These are phyloP conservation scores for Acanthamoeba triangularis DNA, from an alignment of 208 protist species.

Conservation along the genomic window DNA sequence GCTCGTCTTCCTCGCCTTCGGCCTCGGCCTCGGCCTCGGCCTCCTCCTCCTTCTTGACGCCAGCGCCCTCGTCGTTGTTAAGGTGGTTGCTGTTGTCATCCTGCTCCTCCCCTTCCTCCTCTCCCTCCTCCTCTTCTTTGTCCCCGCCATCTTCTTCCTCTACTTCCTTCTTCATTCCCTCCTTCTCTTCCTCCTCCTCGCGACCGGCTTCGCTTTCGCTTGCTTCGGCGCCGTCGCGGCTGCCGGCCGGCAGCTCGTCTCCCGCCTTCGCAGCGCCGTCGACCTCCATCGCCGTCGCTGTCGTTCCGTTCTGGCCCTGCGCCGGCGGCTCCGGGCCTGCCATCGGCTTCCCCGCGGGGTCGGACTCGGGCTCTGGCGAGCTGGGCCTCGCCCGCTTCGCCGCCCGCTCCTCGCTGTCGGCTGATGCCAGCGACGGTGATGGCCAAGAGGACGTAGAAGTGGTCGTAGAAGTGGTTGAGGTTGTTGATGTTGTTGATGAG, in stretches of 20 bases:
- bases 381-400: background rate
- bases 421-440: background rate
- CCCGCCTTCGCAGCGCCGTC: background rate
- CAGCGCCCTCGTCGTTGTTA: background rate
- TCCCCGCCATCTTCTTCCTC: background rate
- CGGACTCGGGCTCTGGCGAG: background rate
- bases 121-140: background rate
- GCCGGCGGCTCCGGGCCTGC: background rate
- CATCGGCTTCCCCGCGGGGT: no score
- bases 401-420: background rate
- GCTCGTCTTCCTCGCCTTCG: background rate
- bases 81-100: background rate
- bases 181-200: background rate
- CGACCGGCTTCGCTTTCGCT: background rate
- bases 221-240: no score
- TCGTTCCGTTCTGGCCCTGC: background rate
- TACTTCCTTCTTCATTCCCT: background rate
- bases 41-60: background rate
- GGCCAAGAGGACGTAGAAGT: background rate
- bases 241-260: background rate
- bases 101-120: background rate
- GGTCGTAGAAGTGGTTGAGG: background rate
- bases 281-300: background rate
- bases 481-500: background rate
- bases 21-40: background rate